Percentiles rank a stretch among this genome's conserved stretches.
Evolutionary conservation across 2,329 filamentous ascomycete species (phyloP).

Genomic region (Pseudogymnoascus sp.): DNA sequence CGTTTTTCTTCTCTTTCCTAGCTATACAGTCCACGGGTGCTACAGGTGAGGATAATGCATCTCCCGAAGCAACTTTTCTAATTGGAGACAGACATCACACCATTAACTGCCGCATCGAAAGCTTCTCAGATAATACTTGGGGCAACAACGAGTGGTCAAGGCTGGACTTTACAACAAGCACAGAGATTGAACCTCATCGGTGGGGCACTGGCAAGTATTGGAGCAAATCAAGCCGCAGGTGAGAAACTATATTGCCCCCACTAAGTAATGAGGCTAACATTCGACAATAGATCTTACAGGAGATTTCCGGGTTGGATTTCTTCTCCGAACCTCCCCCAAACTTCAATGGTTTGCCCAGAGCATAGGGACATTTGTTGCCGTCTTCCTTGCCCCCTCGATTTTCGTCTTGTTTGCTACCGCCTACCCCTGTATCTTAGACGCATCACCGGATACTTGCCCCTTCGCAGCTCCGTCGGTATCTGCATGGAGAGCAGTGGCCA

Average conservation of each 20-base stretch:
- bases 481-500: constrained; percentile 18
- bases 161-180: neutral
- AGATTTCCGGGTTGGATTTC: constrained; percentile 2
- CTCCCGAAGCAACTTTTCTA: neutral
- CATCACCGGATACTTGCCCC: constrained; percentile 12
- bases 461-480: constrained; percentile 17
- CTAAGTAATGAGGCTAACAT: neutral
- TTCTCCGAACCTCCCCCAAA: constrained; percentile 1
- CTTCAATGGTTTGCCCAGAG: constrained; percentile 17
- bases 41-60: neutral
- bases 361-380: constrained; percentile 16
- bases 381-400: constrained; percentile 16
- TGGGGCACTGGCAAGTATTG: neutral
- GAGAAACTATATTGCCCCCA: neutral
- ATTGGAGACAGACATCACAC: neutral
- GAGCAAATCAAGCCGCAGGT: constrained; percentile 4
- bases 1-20: constrained; percentile 4
- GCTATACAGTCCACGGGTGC: constrained; percentile 1
- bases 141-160: constrained; percentile 1
- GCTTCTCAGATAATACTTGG: constrained; percentile 4
- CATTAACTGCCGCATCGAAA: neutral
- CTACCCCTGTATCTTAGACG: constrained; percentile 18
- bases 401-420: constrained; percentile 19
- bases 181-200: neutral
- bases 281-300: neutral